Conservation (phyloP, 2,329 filamentous ascomycete genomes). For the Kalmusia sp. region DNA sequence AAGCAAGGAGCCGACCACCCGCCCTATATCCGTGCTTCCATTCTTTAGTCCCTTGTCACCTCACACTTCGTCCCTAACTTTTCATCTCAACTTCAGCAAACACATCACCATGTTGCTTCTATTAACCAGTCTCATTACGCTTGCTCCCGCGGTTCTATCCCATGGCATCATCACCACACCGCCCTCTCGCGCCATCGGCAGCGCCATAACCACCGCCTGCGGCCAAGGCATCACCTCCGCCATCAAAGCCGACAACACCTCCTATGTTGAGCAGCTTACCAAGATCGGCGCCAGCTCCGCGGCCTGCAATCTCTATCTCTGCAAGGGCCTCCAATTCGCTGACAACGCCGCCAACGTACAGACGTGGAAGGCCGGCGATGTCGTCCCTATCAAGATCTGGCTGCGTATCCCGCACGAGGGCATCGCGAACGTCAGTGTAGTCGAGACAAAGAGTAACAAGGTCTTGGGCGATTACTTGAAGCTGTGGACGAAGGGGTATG, state of each 20-base stretch:
- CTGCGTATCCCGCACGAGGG: slow-evolving; percentile 59
- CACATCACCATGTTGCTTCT: slow-evolving; percentile 18
- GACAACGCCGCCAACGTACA: slow-evolving; percentile 63
- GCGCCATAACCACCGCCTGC: slow-evolving; percentile 22
- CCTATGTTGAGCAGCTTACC: slow-evolving; percentile 31
- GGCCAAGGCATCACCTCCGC: slow-evolving; percentile 21
- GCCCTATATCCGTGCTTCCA: background rate
- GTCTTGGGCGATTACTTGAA: slow-evolving; percentile 53
- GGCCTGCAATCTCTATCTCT: slow-evolving; percentile 59
- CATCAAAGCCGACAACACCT: slow-evolving; percentile 33
- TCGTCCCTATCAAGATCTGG: slow-evolving; percentile 51
- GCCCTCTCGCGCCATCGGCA: slow-evolving; percentile 27
- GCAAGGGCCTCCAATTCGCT: slow-evolving; percentile 63
- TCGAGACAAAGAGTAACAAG: slow-evolving; percentile 59
- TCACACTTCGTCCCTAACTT: background rate
- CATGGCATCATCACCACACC: slow-evolving; percentile 32
- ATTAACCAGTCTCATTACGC: slow-evolving; percentile 12
- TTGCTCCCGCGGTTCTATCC: slow-evolving; percentile 21
- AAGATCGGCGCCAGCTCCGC: slow-evolving; percentile 28
- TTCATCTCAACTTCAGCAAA: background rate
- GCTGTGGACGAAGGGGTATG: slow-evolving; percentile 40
- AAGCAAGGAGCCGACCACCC: background rate
- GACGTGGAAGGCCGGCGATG: slow-evolving; percentile 56
- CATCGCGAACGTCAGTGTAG: slow-evolving; percentile 62
- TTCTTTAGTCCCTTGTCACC: background rate